A percentile compares a stretch with the other conserved stretches of the same genome.
phyloP scores from a whole-genome alignment of 164 flowering plant genomes.

The Kingdonia uniflora region DNA sequence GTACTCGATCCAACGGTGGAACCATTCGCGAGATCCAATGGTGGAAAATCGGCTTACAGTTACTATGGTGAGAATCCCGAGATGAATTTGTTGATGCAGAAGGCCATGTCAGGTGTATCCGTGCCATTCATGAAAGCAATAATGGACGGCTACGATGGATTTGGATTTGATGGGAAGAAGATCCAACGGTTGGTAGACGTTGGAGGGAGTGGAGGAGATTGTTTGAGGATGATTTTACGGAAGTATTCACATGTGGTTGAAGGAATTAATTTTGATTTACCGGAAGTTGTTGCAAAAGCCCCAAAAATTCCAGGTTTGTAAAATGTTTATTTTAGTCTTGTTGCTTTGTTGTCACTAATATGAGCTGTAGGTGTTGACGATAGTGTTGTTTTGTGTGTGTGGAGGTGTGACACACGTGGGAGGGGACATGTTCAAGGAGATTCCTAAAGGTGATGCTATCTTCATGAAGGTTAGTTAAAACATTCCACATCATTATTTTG shows the following conservation, averaged over 20 bases:
- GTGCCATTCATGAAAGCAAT: constrained; percentile 68
- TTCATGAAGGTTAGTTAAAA: constrained; percentile 70
- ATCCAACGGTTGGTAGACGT: constrained; percentile 67
- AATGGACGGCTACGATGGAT: constrained; percentile 52
- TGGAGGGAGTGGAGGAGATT: constrained; percentile 78
- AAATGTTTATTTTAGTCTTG: no score
- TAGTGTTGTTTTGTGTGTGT: background rate
- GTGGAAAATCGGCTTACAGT: constrained; percentile 38
- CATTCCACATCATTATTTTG: no score
- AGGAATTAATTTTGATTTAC: constrained; percentile 72
- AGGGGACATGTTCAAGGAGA: constrained; percentile 60
- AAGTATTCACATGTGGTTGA: constrained; percentile 25
- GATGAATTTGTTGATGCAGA: constrained; percentile 65
- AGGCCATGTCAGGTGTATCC: constrained; percentile 70
- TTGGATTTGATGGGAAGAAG: no score
- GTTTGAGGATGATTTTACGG: constrained; percentile 51
- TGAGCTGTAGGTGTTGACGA: no score
- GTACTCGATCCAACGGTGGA: constrained; percentile 37
- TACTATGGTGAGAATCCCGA: constrained; percentile 51
- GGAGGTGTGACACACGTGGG: constrained; percentile 62
- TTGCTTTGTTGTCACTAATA: no score
- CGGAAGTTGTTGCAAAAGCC: constrained; percentile 64
- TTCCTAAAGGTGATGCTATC: constrained; percentile 55
- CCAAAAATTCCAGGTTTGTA: constrained; percentile 42
- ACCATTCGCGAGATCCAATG: constrained; percentile 62